Evolutionary conservation across 371 early-diverging fungal species (phyloP), one percentile per base, ranked within the genome.

Genomic region (Mortierella sp.): DNA sequence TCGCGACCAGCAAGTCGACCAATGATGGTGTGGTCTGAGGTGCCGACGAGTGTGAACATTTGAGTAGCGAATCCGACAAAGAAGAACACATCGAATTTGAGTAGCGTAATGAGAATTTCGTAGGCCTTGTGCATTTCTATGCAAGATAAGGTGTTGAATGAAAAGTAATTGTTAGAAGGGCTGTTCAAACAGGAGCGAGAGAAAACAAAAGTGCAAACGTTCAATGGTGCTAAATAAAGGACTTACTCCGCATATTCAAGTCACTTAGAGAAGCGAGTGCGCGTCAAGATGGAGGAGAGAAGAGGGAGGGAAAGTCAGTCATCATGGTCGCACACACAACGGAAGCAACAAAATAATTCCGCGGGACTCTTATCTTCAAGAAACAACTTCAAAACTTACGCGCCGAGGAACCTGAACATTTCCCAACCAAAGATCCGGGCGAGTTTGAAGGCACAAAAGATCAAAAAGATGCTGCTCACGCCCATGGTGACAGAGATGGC

Each of bases 61-160:
- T 83, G 84, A 19, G 73, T 64, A 14, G 84, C 84, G 47, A 73
- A 79, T 0, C 79, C 79, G 19, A 79, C 70, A 68, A 83, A 83
- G 68, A 83, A 83, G 70, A 83, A 83, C 34, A 83, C 76, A 50
- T 79, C 84, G 40, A 83, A 77, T 61, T 83, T 83, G 41, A 83
- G 55, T 1, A 83, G 52, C 3, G 84, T 83, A 26, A 83, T 78
- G 45, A 83, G 76, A 31, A 83, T 76, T 58, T 83, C 84, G 37
- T 83, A 83, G 40, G 66, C 79, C 70, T 83, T 83, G 76, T 78
- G 79, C 83, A 82, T 82, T 29, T 45, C 78, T 78, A 74, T n/a
- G 22, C 0, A 14, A 31, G 47, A 10, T 16, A 24, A 22, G 3
- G 9, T n/a, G 16, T 7, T 6, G 44, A 47, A 31, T 24, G 47